Evolutionary conservation across 805 yeast genomes (phyloP), one percentile per base, ranked within the genome.

Genomic region (Candida tibetensis): DNA sequence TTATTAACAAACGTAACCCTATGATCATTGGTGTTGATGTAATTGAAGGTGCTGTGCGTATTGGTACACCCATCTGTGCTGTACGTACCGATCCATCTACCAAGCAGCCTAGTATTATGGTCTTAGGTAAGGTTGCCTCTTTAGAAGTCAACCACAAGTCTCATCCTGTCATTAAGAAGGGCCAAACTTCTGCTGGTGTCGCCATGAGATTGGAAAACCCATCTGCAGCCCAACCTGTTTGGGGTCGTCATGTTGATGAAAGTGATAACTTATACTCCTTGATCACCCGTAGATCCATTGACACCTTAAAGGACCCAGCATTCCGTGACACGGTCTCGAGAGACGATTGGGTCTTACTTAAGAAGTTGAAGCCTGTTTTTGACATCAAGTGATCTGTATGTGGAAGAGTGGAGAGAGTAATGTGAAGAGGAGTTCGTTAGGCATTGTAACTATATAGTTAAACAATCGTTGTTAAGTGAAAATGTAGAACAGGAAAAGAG

Each of bases 11-110:
- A 72, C 86, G 99, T 69, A 88, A 90, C 64, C 99, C 99, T 46
- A 93, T 93, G 98, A 90, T 93, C 58, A 86, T 93, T 58, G 99
- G 99, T 80, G 98, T 93, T 42, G 99, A 93, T 60, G 95, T 93
- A 43, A 64, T 78, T 31, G 98, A 93, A 60, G 99, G 99, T 56
- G 72, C 84, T 32, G 76, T 93, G 30, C 79, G 90, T 46, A 64
- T 85, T 30, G 99, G 99, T 41, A 90, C 99, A 4, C 99, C 99
- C 46, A 87, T 93, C 43, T 84, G 95, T 71, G 89, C 91, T 18
- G 97, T 93, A 32, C 89, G 88, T 63, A 69, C 72, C 30, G 96
- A 91, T 59, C 96, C 97, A 30, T 74, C 73, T 13, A 87, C 96
- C 0, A 85, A 86, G 47, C 81, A 81, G 58, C 77, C 77, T 44